Base-by-base conservation (phyloP, 164 flowering plant species). In the Euptelea pleiosperma region DNA sequence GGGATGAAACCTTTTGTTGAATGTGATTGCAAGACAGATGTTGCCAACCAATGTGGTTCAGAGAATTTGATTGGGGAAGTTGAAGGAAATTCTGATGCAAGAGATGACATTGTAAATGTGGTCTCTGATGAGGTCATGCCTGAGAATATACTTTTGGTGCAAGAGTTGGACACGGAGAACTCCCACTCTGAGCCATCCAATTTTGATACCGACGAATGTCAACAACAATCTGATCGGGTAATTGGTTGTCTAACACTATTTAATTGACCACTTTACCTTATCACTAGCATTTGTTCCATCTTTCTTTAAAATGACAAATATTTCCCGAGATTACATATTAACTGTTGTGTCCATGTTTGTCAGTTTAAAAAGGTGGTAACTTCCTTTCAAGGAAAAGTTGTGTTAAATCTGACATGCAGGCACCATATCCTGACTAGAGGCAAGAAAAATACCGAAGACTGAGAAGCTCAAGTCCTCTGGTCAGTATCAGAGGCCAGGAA, bases 201-300 rank as follows among this genome's bases (percentile, higher is more conserved):
- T 28, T 7, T 42, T 18, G 53, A 64, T 29, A 63, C 61, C 2
- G 37, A 39, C 25, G 66, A 71, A 39, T 58, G 9, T 51, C 52
- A 56, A 21, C 63, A 63, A 31, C 57, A 57, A 21, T 50, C 64
- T 53, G 36, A 57, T 63, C 71, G 71, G 85, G 91, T 78, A 63
- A 16, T 41, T 43, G 46, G 18, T 62, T 37, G 39, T 19, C 42
- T 49, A 28, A 29, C 0, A 43, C 25, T 21, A n/a, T n/a, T n/a
- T n/a, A n/a, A n/a, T n/a, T n/a, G n/a, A n/a, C n/a, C n/a, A n/a
- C n/a, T n/a, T n/a, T n/a, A n/a, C n/a, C n/a, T n/a, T n/a, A n/a
- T n/a, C n/a, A n/a, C n/a, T n/a, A n/a, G n/a, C n/a, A n/a, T n/a
- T n/a, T n/a, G n/a, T n/a, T n/a, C n/a, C n/a, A n/a, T n/a, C n/a